phyloP scores from a whole-genome alignment of 2,329 filamentous ascomycete genomes.

The Botrytis tulipae region DNA sequence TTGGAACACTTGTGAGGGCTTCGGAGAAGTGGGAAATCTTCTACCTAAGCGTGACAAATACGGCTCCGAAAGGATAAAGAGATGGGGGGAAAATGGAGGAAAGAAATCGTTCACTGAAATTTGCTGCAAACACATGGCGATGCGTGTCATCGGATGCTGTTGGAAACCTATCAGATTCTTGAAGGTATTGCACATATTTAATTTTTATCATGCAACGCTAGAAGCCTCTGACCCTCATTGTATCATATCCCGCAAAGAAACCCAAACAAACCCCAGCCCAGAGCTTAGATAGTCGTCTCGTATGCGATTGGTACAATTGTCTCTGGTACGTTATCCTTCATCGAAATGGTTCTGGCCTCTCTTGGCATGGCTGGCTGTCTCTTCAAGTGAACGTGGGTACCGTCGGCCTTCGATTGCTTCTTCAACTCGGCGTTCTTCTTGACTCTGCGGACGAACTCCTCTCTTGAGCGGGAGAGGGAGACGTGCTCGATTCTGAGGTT shows the following conservation, averaged over 20 bases:
- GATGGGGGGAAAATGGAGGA: background rate
- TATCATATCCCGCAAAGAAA: conserved; percentile 38
- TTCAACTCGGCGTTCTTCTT: conserved; percentile 94
- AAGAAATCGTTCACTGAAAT: background rate
- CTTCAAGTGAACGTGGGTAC: conserved; percentile 89
- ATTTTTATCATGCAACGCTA: conserved; percentile 39
- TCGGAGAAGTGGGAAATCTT: conserved; percentile 33
- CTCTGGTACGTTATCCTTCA: conserved; percentile 83
- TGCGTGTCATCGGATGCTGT: background rate
- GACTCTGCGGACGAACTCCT: conserved; percentile 94
- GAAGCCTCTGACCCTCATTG: conserved; percentile 31
- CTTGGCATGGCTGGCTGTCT: conserved; percentile 79
- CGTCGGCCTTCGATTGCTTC: conserved; percentile 88
- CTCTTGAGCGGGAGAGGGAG: conserved; percentile 87
- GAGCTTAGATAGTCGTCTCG: conserved; percentile 90
- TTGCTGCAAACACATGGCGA: conserved; percentile 10
- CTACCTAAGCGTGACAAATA: conserved; percentile 36
- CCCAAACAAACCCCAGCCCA: conserved; percentile 35
- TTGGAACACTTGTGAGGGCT: conserved; percentile 36
- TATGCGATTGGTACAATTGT: conserved; percentile 89
- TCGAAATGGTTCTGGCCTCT: conserved; percentile 73
- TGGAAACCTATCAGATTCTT: conserved; percentile 30
- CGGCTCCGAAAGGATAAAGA: conserved; percentile 25
- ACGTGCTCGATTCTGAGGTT: conserved; percentile 99
- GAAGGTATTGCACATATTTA: conserved; percentile 37